phyloP scores from a whole-genome alignment of 1,284 basidiomycete genomes.

The Apiotrichum domesticum region DNA sequence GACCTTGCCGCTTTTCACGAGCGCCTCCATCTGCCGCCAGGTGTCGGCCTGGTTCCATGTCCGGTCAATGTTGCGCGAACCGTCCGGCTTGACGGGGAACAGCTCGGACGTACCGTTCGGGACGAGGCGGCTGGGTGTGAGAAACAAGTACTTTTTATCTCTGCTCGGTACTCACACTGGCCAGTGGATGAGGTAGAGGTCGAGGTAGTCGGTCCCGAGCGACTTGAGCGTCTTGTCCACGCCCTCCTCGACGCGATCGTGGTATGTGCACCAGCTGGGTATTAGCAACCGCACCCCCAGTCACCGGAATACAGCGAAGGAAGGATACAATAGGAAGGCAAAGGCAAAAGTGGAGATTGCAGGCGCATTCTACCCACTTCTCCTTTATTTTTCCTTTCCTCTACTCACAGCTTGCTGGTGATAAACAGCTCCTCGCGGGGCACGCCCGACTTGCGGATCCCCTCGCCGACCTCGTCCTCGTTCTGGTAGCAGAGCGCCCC shows the following conservation, averaged over 20 bases:
- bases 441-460: conserved; percentile 69
- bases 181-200: conserved; percentile 64
- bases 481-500: conserved; percentile 65
- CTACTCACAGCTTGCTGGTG: conserved; percentile 47
- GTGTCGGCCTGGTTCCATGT: conserved; percentile 52
- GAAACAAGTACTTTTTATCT: neutral
- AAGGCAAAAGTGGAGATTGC: too few species aligned
- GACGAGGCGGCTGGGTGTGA: conserved; percentile 19
- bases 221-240: conserved; percentile 68
- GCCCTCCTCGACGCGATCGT: conserved; percentile 56
- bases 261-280: conserved; percentile 59
- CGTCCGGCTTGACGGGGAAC: conserved; percentile 42
- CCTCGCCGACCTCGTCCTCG: conserved; percentile 77
- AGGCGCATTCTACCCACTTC: too few species aligned
- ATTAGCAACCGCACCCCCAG: neutral
- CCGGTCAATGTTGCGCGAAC: conserved; percentile 44
- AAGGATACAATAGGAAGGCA: too few species aligned
- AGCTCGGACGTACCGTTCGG: conserved; percentile 34
- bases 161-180: conserved; percentile 14
- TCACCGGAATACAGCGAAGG: too few species aligned
- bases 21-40: conserved; percentile 58
- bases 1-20: conserved; percentile 52
- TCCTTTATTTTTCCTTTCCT: too few species aligned
- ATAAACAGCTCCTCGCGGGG: conserved; percentile 75
- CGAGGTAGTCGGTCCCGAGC: conserved; percentile 70